These are phyloP conservation scores for Neckera pumila DNA, from an alignment of 225 moss, liverwort and hornwort genomes.

Conservation along the genomic window DNA sequence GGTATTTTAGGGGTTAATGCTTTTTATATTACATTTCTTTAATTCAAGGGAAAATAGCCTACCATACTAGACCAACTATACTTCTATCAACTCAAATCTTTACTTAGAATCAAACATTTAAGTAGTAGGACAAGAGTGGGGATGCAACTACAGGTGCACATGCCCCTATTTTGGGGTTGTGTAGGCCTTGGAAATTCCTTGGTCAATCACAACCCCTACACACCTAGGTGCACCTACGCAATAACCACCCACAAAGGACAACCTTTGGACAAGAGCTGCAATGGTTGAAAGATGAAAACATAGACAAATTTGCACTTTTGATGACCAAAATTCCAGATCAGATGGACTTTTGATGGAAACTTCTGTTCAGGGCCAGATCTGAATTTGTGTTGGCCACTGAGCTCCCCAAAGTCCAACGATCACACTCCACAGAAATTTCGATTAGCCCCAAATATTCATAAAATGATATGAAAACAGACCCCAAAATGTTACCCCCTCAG, in stretches of 20 bases:
- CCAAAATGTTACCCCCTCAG: not conserved
- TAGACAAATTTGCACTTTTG: not conserved
- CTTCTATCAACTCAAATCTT: not conserved
- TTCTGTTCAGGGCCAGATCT: not conserved
- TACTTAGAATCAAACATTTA: not conserved
- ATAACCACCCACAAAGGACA: no score
- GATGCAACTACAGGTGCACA: accelerated
- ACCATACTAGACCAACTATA: not conserved
- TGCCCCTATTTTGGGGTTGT: not conserved
- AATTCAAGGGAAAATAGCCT: not conserved
- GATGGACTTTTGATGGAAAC: not conserved
- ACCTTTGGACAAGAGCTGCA: not conserved
- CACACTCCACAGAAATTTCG: not conserved
- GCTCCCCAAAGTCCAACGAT: not conserved
- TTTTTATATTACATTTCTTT: not conserved
- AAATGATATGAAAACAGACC: not conserved
- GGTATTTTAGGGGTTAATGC: no score
- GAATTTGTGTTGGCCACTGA: not conserved
- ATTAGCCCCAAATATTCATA: not conserved
- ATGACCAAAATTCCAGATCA: not conserved
- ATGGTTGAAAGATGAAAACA: not conserved
- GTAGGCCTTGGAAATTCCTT: not conserved
- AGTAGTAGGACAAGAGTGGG: not conserved
- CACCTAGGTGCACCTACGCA: not conserved
- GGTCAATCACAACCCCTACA: not conserved